Base-by-base conservation (phyloP, 2,329 filamentous ascomycete species). In the Aspergillus sp. region DNA sequence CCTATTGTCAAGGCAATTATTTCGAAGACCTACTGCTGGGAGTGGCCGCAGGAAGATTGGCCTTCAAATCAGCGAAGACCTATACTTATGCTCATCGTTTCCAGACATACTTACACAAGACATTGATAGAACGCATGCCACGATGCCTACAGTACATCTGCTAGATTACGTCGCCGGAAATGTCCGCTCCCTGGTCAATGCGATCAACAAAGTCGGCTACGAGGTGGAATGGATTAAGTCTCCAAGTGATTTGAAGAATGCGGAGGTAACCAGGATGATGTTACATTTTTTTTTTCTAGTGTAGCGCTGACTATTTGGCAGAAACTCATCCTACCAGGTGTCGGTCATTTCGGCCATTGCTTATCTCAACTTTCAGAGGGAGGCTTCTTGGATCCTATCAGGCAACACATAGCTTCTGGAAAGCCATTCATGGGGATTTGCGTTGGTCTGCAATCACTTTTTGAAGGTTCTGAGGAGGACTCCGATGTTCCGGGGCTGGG, bases 371-470 rank as follows among this genome's bases (percentile, higher is more conserved):
- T 99, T 67, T 83, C 88, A 15, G 84, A 87, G 44, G 91, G 92
- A 39, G 91, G 90, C 64, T 99, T 93, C 78, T 82, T 94, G 57
- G 90, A 91, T 61, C 90, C 92, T 8, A 89, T 99, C 65, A 86
- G 83, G 67, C 83, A 87, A 66, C 92, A 98, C 80, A 93, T 99
- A 70, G 83, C 87, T 55, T 85, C 90, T 13, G 93, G 92, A n/a
- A 98, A 98, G 78, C 92, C 94, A 13, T 98, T 99, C 74, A 96
- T 99, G 89, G 93, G 90, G 53, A 96, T 99, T 71, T 99, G 95
- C 73, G 95, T 99, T 57, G 95, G 95, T 2, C 76, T 98, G 13
- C 95, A 99, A 78, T 92, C 91, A 1, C 82, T 99, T 0, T 98
- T 97, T 72, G 84, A 91, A 66, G 90, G 90, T 8, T 98, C 95